These are phyloP conservation scores for Scolecobasidium constrictum DNA, from an alignment of 2,329 filamentous ascomycete species.

Conservation along the genomic window DNA sequence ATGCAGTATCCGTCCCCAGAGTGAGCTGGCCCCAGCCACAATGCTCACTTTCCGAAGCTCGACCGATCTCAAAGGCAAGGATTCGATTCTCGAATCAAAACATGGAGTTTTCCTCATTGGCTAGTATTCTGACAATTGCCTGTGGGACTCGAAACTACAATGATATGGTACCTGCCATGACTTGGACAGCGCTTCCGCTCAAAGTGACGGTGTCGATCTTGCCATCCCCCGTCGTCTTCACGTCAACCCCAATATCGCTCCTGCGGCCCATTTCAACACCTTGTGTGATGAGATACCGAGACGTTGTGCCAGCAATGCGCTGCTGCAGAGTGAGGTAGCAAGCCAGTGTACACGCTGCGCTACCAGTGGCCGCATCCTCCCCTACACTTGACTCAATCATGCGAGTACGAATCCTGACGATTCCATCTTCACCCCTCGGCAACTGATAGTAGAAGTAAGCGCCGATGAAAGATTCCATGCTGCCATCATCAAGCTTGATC, in stretches of 20 bases:
- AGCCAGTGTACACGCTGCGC: constrained; percentile 36
- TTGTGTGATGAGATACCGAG: constrained; percentile 34
- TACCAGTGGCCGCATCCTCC: constrained; percentile 42
- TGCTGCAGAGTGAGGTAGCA: constrained; percentile 33
- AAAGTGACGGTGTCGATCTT: constrained; percentile 31
- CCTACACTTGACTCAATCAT: constrained; percentile 39
- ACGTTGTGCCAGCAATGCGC: constrained; percentile 20
- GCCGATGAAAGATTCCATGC: constrained; percentile 42
- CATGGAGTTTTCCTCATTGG: too few species aligned
- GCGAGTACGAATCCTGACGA: constrained; percentile 40
- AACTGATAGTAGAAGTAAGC: constrained; percentile 50
- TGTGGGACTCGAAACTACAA: too few species aligned
- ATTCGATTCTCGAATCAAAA: too few species aligned
- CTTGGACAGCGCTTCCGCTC: constrained; percentile 30
- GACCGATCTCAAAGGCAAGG: too few species aligned
- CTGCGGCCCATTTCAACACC: constrained; percentile 41
- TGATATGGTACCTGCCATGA: constrained; percentile 27
- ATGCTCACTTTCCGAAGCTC: too few species aligned
- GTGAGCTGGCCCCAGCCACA: too few species aligned
- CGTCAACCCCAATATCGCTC: constrained; percentile 37
- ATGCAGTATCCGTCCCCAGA: too few species aligned
- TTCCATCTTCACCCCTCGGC: constrained; percentile 18
- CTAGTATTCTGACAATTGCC: too few species aligned
- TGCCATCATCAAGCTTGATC: constrained; percentile 31
- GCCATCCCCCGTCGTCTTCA: constrained; percentile 27